Base-by-base conservation (phyloP, 2,329 filamentous ascomycete genomes). In the Phialemonium atrogriseum region DNA sequence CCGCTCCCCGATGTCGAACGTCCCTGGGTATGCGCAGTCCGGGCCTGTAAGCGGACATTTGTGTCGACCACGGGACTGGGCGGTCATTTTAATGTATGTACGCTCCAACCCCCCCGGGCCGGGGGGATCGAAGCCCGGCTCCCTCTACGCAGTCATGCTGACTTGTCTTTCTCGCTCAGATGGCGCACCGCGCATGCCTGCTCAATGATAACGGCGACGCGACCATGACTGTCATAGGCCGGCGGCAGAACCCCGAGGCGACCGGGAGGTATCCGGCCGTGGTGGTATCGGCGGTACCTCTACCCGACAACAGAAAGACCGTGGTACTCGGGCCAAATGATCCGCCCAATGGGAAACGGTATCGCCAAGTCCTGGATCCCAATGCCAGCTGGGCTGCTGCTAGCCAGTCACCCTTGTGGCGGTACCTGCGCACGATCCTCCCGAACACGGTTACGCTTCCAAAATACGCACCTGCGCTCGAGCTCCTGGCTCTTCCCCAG, bases 181-280 rank as follows among this genome's bases (percentile, higher is more conserved):
- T 27, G 5, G 20, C 25, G n/a, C 43, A 44, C 29, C 33, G 39
- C 1, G 40, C 33, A 2, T 32, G 25, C 21, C 35, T 43, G 1
- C 26, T 44, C 18, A 44, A 45, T 18, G 43, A 45, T 9, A 37
- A 44, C 26, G 19, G 28, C 4, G 32, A 38, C 14, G 41, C 39
- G 2, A 33, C 40, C 13, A 32, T 40, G 25, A 35, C 32, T 4
- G 30, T 32, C 3, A 14, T 44, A 5, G 39, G 41, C 0, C 34
- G 32, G 17, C 39, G 41, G 2, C 32, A 32, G 28, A 33, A 12
- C 0, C 17, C 39, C 6, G 36, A 43, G 3, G 14, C 10, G 1
- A 33, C 39, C 1, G 35, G 37, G 5, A 33, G 36, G 5, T 40
- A 35, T 15, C 40, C 40, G 2, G 31, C 38, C 1, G 24, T 44